phyloP scores from a whole-genome alignment of 352 stramenopile species.

The Pythium biforme region DNA sequence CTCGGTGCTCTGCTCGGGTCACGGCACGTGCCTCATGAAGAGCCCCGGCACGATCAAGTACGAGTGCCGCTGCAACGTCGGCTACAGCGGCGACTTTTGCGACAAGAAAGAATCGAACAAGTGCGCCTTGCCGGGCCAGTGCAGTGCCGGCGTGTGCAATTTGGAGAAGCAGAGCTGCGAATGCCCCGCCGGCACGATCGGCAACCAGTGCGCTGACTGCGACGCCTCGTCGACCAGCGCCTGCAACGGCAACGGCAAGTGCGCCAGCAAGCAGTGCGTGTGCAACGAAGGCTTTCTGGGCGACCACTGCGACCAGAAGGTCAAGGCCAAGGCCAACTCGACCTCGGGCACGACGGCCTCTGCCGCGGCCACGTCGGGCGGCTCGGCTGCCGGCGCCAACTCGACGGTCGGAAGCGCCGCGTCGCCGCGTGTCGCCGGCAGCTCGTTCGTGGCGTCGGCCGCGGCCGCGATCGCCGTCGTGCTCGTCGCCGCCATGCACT shows the following conservation, averaged over 20 bases:
- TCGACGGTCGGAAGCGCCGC: constrained; percentile 4
- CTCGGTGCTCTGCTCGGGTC: constrained; percentile 53
- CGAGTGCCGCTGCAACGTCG: constrained; percentile 70
- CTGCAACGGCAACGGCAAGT: constrained; percentile 65
- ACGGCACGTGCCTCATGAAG: constrained; percentile 61
- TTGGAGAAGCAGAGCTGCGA: constrained; percentile 63
- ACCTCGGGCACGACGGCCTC: neutral
- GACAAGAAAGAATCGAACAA: constrained; percentile 69
- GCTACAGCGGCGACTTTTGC: constrained; percentile 64
- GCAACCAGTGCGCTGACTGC: constrained; percentile 71
- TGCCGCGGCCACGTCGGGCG: neutral
- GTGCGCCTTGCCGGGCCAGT: constrained; percentile 70
- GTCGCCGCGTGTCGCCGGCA: neutral
- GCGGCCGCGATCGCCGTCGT: neutral
- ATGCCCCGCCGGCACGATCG: constrained; percentile 59
- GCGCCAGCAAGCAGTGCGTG: constrained; percentile 46
- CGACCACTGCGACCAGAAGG: constrained; percentile 68
- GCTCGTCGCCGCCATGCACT: constrained; percentile 5
- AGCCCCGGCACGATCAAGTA: constrained; percentile 44
- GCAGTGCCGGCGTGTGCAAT: constrained; percentile 65
- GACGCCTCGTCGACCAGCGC: constrained; percentile 52
- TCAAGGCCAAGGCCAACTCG: constrained; percentile 31
- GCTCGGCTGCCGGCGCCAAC: neutral
- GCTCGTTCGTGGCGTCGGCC: neutral
- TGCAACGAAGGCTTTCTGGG: constrained; percentile 63